phyloP scores from a whole-genome alignment of 768 basidiomycete genomes.

The Serendipita vermifera region DNA sequence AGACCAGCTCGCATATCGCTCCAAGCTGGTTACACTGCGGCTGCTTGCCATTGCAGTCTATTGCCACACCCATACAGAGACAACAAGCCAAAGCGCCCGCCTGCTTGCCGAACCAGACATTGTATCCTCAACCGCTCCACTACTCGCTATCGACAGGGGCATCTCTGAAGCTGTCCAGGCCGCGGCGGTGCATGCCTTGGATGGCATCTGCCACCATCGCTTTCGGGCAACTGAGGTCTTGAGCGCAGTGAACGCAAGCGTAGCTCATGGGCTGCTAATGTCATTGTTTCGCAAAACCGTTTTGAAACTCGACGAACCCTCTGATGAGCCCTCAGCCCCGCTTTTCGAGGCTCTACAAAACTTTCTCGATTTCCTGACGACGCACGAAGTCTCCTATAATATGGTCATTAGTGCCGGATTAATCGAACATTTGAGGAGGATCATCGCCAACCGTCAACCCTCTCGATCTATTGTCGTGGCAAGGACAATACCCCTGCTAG shows the following conservation, averaged over 20 bases:
- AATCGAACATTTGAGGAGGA: slow-evolving; percentile 75
- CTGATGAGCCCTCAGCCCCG: slow-evolving; percentile 53
- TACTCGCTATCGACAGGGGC: slow-evolving; percentile 66
- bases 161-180: slow-evolving; percentile 65
- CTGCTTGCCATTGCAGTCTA: slow-evolving; percentile 84
- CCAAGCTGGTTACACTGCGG: slow-evolving; percentile 68
- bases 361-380: slow-evolving; percentile 78
- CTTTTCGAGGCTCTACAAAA: slow-evolving; percentile 75
- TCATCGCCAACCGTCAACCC: slow-evolving; percentile 65
- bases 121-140: slow-evolving; percentile 74
- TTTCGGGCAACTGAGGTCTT: slow-evolving; percentile 75
- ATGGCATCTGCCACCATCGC: slow-evolving; percentile 78
- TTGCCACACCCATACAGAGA: slow-evolving; percentile 65
- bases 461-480: slow-evolving; percentile 63
- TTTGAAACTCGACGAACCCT: slow-evolving; percentile 50
- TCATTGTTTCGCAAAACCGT: slow-evolving; percentile 74
- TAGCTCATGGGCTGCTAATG: slow-evolving; percentile 92
- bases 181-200: slow-evolving; percentile 77
- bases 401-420: slow-evolving; percentile 94
- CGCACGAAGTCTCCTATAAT: slow-evolving; percentile 71
- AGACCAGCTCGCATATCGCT: slow-evolving; percentile 47
- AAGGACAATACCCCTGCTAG: slow-evolving; percentile 83
- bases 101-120: slow-evolving; percentile 95
- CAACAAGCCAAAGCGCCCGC: slow-evolving; percentile 61
- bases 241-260: slow-evolving; percentile 83